Percentiles rank a stretch among this genome's conserved stretches.
These are phyloP conservation scores for Rhytidiadelphus loreus DNA, from an alignment of 225 moss, liverwort and hornwort genomes.

Conservation along the genomic window DNA sequence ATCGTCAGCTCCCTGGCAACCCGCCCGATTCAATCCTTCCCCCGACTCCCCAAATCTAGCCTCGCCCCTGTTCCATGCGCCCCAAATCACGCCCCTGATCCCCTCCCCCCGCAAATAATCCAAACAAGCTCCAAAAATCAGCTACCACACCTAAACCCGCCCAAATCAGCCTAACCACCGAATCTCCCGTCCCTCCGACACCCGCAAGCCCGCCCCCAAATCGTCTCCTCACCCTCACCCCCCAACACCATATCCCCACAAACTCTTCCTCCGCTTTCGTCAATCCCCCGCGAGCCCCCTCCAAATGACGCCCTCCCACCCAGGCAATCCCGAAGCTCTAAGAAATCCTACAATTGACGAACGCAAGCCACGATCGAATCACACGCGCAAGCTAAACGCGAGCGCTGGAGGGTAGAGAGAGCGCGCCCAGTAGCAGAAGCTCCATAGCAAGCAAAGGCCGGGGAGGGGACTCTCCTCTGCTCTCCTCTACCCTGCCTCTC, in stretches of 20 bases:
- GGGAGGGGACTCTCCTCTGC: not conserved
- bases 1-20: not conserved
- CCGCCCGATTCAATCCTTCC: constrained; percentile 5
- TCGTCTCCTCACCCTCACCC: not conserved
- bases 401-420: too few species aligned
- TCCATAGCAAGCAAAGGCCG: not conserved
- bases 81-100: constrained; percentile 28
- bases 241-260: not conserved
- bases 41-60: constrained; percentile 17
- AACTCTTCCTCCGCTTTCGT: not conserved
- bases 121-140: not conserved
- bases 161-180: not conserved
- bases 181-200: not conserved
- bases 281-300: not conserved
- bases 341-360: not conserved
- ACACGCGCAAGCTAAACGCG: not conserved
- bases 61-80: constrained; percentile 19
- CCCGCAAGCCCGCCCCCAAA: not conserved
- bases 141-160: not conserved
- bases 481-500: not conserved
- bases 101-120: not conserved
- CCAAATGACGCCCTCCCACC: not conserved
- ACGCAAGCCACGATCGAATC: not conserved
- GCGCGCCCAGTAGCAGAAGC: not conserved
- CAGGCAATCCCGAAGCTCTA: not conserved